Percentiles rank a stretch among this genome's conserved stretches.
Evolutionary conservation across 768 basidiomycete genomes (phyloP).

Genomic region (Tylopilus plumbeoviolaceoides): DNA sequence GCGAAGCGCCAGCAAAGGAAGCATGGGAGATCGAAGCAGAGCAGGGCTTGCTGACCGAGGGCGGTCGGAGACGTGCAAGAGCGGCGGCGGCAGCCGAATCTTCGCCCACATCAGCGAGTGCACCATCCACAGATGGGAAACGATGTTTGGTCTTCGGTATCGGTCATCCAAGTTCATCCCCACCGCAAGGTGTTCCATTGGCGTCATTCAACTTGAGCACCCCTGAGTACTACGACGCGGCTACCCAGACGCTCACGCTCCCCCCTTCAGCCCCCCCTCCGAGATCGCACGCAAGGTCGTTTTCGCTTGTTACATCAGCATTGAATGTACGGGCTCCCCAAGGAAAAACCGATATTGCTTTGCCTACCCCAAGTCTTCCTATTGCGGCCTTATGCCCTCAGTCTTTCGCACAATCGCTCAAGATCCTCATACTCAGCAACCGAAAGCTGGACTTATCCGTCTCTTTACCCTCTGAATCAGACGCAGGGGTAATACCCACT

Average conservation of each 20-base stretch:
- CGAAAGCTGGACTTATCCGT: constrained; percentile 67
- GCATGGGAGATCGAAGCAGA: constrained; percentile 81
- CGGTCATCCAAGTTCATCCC: constrained; percentile 25
- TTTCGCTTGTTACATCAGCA: constrained; percentile 45
- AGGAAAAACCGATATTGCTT: constrained; percentile 40
- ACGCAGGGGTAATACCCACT: constrained; percentile 48
- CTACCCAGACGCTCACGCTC: constrained; percentile 57
- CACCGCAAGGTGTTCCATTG: constrained; percentile 21
- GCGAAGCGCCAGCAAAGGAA: constrained; percentile 50
- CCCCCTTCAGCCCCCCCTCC: constrained; percentile 57
- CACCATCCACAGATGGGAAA: constrained; percentile 14
- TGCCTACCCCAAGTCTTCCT: constrained; percentile 68
- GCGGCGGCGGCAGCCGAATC: constrained; percentile 40
- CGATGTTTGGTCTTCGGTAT: constrained; percentile 14
- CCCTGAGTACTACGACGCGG: constrained; percentile 56
- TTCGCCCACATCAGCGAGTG: constrained; percentile 11
- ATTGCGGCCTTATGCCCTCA: constrained; percentile 57
- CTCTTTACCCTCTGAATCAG: constrained; percentile 43
- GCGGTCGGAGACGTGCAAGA: constrained; percentile 61
- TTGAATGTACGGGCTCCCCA: constrained; percentile 1
- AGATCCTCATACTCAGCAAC: constrained; percentile 55
- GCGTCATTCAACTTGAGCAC: constrained; percentile 37
- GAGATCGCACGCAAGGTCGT: constrained; percentile 53
- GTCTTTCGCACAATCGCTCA: constrained; percentile 56
- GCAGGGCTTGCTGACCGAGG: constrained; percentile 70